These are phyloP conservation scores for Fusarium sp. DNA, from an alignment of 2,329 filamentous ascomycete genomes.

Conservation along the genomic window DNA sequence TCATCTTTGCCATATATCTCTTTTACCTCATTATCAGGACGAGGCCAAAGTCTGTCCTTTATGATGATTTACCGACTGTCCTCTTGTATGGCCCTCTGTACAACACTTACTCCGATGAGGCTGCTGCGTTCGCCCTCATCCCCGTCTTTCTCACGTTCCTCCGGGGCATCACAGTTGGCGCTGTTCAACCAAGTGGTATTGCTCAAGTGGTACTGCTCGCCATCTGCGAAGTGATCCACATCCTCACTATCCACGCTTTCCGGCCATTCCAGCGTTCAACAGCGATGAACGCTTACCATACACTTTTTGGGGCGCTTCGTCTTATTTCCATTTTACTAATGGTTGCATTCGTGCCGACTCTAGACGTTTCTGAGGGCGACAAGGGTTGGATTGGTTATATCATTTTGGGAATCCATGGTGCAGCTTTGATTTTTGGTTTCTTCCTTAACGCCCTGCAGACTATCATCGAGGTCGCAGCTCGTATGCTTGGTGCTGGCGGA, in stretches of 20 bases:
- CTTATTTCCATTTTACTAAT: conserved; percentile 82
- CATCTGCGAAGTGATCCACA: conserved; percentile 92
- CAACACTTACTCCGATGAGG: conserved; percentile 96
- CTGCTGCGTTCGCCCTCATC: conserved; percentile 88
- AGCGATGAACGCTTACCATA: conserved; percentile 97
- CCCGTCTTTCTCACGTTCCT: conserved; percentile 87
- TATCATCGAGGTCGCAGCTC: conserved; percentile 86
- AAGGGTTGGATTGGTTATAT: conserved; percentile 97
- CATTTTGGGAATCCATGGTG: conserved; percentile 86
- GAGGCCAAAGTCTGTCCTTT: conserved; percentile 86
- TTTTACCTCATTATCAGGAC: conserved; percentile 84
- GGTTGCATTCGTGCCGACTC: conserved; percentile 85
- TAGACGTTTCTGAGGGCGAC: conserved; percentile 81
- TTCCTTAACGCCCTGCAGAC: conserved; percentile 93
- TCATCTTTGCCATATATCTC: conserved; percentile 82
- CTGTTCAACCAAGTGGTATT: conserved; percentile 91
- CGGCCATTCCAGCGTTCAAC: conserved; percentile 90
- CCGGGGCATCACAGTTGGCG: conserved; percentile 90
- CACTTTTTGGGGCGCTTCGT: conserved; percentile 82
- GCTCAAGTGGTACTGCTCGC: conserved; percentile 92
- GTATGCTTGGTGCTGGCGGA: conserved; percentile 84
- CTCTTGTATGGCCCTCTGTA: conserved; percentile 93
- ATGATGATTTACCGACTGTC: conserved; percentile 92
- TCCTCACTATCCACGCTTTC: conserved; percentile 89
- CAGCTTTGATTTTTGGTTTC: conserved; percentile 90